Evolutionary conservation across 139 green algal genomes (phyloP), one percentile per base, ranked within the genome.

Genomic region (Bryopsis sp.): DNA sequence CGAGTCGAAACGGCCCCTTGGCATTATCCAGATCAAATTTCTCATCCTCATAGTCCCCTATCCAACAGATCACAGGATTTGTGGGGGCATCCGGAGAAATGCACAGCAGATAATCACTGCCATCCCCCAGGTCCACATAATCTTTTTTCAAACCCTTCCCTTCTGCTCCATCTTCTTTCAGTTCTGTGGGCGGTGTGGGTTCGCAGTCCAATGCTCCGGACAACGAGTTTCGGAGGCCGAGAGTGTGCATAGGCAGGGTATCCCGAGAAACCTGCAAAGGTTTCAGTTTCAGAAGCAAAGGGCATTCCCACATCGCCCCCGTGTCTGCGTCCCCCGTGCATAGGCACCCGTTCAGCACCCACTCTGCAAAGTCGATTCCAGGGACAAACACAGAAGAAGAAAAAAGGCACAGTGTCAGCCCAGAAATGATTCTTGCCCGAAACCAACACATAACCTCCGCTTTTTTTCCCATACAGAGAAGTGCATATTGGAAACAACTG

Each of bases 11-110:
- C 0, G 81, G 80, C 2, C 77, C 78, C 4, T 36, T 62, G 2
- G 80, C 76, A 8, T 64, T 54, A 33, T 69, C 70, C 37, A 82
- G 26, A 48, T 78, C 37, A 64, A 79, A 83, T 26, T 74, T 67
- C 2, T 62, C 58, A 28, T 65, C 46, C 19, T 31, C 11, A 50
- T 76, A 74, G 35, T 66, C 59, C 7, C 82, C 82, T 6, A 85
- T 34, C 73, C 74, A 88, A 61, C 85, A 89, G 1, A 87, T 68
- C 2, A 74, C 76, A 22, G 78, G 78, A 76, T 87, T 87, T 11
- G 76, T 86, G 67, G 72, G 79, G 0, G 78, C 81, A 65, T 89
- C 84, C 1, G 84, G 84, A 37, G 72, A 84, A 28, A 81, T 72
- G 54, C 65, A 64, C 50, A 68, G 36, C 26, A 77, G n/a, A 35